A percentile compares a stretch with the other conserved stretches of the same genome.
phyloP scores from a whole-genome alignment of 2,329 filamentous ascomycete species.

The Venturia effusa region DNA sequence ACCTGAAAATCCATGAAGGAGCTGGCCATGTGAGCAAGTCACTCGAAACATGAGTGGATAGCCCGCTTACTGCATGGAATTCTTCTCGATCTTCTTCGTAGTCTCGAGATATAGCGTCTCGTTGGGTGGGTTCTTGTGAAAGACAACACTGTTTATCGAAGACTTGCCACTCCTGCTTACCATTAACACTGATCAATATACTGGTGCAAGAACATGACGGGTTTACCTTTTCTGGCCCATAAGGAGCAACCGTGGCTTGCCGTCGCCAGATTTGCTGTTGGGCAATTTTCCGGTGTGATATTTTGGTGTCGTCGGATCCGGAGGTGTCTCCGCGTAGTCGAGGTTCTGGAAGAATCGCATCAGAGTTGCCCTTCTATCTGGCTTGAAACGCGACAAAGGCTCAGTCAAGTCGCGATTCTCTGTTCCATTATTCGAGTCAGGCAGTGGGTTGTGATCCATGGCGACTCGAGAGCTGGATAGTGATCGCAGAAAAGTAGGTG shows the following conservation, averaged over 20 bases:
- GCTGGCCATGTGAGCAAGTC: conserved; percentile 34
- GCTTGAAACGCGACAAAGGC: conserved; percentile 7
- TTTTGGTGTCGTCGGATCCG: conserved; percentile 25
- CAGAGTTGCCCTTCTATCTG: conserved; percentile 22
- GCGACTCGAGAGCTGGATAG: background rate
- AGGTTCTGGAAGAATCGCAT: conserved; percentile 33
- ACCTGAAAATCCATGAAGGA: conserved; percentile 99
- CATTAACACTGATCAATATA: conserved; percentile 12
- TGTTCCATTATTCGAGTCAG: background rate
- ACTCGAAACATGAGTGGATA: background rate
- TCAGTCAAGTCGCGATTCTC: background rate
- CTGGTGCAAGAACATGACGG: background rate
- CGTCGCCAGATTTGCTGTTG: conserved; percentile 42
- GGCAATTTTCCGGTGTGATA: conserved; percentile 33
- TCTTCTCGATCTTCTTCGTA: conserved; percentile 86
- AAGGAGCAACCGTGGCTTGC: conserved; percentile 74
- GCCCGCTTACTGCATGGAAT: conserved; percentile 72
- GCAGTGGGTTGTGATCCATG: background rate
- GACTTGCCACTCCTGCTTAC: conserved; percentile 80
- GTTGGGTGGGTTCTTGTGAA: conserved; percentile 91
- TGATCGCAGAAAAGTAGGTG: background rate
- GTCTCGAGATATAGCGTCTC: conserved; percentile 95
- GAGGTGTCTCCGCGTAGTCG: conserved; percentile 28
- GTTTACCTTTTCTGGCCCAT: conserved; percentile 90
- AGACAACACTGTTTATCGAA: conserved; percentile 97